A percentile compares a stretch with the other conserved stretches of the same genome.
These are phyloP conservation scores for Eudorina sp. DNA, from an alignment of 139 green algal species.

Conservation along the genomic window DNA sequence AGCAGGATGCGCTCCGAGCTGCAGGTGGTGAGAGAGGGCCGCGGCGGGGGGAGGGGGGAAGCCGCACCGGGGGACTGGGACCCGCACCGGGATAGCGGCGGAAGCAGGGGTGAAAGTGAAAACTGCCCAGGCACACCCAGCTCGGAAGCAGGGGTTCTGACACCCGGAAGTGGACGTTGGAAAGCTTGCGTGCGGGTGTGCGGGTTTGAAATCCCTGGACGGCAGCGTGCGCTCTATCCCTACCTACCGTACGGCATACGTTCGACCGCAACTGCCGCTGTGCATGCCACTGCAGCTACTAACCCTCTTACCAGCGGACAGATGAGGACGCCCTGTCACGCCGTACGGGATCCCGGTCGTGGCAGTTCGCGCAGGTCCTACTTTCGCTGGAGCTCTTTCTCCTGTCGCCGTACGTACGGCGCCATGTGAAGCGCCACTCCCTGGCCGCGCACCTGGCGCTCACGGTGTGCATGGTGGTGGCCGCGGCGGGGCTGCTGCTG, in stretches of 20 bases:
- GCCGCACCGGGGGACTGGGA: not conserved
- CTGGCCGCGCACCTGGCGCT: constrained; percentile 58
- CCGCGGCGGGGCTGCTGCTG: constrained; percentile 51
- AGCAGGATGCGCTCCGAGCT: constrained; percentile 73
- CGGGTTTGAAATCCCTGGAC: too few relatives aligned
- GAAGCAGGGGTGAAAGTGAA: not conserved
- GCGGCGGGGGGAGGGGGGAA: not conserved
- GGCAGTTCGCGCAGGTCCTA: constrained; percentile 79
- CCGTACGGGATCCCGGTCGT: not conserved
- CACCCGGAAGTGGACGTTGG: too few relatives aligned
- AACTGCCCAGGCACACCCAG: too few relatives aligned
- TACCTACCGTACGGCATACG: too few relatives aligned
- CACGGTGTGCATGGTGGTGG: constrained; percentile 51
- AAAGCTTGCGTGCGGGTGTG: too few relatives aligned
- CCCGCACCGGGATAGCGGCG: too few relatives aligned
- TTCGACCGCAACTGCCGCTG: too few relatives aligned
- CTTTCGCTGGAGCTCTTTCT: constrained; percentile 88
- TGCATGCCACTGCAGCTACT: too few relatives aligned
- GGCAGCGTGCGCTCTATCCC: too few relatives aligned
- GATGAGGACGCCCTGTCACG: too few relatives aligned
- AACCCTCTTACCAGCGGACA: too few relatives aligned
- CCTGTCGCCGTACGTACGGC: constrained; percentile 81
- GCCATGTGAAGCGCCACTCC: constrained; percentile 65
- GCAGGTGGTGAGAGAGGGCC: constrained; percentile 72
- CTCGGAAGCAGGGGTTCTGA: too few relatives aligned